Evolutionary conservation across 1,139 yeast genomes (phyloP), one percentile per base, ranked within the genome.

Genomic region (Kluyveromyces marxianus): DNA sequence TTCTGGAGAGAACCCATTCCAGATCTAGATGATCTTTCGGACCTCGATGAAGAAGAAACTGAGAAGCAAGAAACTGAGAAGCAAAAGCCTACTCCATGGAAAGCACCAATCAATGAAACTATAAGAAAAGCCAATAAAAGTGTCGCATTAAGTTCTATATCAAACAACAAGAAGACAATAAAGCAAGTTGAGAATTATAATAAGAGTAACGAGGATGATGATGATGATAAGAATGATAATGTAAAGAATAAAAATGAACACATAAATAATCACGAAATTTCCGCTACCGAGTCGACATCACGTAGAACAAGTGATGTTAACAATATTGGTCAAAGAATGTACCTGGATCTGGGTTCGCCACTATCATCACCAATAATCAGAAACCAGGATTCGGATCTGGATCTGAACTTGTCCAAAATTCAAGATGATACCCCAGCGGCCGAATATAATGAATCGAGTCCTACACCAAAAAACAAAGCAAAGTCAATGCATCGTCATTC

Each of bases 1-100:
- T 92, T 77, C 63, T 92, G 99, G 99, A 70, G 95, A 52, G 92
- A 83, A 45, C 92, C 95, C 0, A 65, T 90, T 33, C 69, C 77
- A 6, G 81, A 81, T 51, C 61, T 90, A 7, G 63, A 62, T 44
- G 69, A 66, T 41, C 50, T 64, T 21, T 64, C 69, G 42, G 69
- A 66, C 44, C 50, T 60, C 10, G 54, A 62, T 47, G 46, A 43
- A 33, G 59, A 36, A 4, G n/a, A n/a, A n/a, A n/a, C n/a, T n/a
- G n/a, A n/a, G n/a, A n/a, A n/a, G n/a, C n/a, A n/a, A n/a, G n/a
- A n/a, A n/a, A n/a, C 26, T 4, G 39, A 10, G 4, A 26, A 25
- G 21, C 28, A 25, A 10, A 36, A n/a, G n/a, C n/a, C 39, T 3
- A 7, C 39, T 25, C 21, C 39, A 5, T 25, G 14, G 14, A 36